Evolutionary conservation across 495 filamentous ascomycete genomes (phyloP).

Genomic region (Neurospora tetrasperma): DNA sequence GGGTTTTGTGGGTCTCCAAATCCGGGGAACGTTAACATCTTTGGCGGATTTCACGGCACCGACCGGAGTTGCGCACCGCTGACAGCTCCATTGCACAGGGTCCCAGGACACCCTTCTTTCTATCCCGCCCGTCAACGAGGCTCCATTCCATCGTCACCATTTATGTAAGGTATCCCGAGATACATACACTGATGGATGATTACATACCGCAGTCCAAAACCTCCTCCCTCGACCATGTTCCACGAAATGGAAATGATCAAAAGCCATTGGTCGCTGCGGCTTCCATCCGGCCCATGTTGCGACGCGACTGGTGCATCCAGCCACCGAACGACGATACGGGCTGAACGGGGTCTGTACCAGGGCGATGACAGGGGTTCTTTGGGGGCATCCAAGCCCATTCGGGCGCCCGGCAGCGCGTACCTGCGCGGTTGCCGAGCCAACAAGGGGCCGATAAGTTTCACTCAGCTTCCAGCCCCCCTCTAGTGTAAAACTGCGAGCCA

Average conservation of each 20-base stretch:
- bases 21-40: not conserved
- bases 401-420: not conserved
- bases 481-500: not conserved
- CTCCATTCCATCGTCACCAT: not conserved
- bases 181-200: not conserved
- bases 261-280: not conserved
- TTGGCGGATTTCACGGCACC: not conserved
- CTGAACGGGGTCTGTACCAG: not conserved
- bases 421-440: constrained; percentile 10
- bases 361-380: not conserved
- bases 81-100: not conserved
- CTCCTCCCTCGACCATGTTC: not conserved
- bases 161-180: not conserved
- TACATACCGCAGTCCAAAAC: not conserved
- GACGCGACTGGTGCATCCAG: not conserved
- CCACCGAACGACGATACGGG: not conserved
- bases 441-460: not conserved
- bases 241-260: not conserved
- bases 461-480: not conserved
- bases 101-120: not conserved
- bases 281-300: not conserved
- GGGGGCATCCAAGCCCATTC: not conserved
- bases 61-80: not conserved
- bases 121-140: not conserved
- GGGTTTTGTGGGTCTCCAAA: not conserved